A percentile compares a stretch with the other conserved stretches of the same genome.
Evolutionary conservation across 306 rosid species (phyloP).

Genomic region (Trifolium dubium): DNA sequence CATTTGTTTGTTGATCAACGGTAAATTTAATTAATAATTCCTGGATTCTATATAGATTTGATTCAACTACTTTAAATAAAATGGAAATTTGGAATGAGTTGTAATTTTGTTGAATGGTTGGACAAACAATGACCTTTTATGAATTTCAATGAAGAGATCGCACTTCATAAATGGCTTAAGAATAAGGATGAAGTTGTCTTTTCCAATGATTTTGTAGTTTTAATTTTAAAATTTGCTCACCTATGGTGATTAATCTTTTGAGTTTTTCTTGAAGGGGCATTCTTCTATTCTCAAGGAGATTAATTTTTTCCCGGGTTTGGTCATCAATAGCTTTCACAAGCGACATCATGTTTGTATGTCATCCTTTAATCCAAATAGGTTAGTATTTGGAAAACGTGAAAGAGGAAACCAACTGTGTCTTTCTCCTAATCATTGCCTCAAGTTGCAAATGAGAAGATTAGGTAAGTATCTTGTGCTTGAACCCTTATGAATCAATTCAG

Average conservation of each 20-base stretch:
- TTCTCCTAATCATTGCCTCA: slow-evolving; percentile 39
- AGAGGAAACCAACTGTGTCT: slow-evolving; percentile 31
- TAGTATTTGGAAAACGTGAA: slow-evolving; percentile 43
- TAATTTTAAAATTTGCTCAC: not conserved
- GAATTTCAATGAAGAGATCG: not conserved
- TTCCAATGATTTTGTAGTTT: not conserved
- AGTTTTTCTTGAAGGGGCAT: slow-evolving; percentile 50
- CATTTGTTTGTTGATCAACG: not conserved
- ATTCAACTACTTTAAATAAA: slow-evolving; percentile 9
- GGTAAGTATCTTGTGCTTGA: slow-evolving; percentile 53
- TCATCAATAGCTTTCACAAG: slow-evolving; percentile 45
- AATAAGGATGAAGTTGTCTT: slow-evolving; percentile 9
- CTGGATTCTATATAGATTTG: not conserved
- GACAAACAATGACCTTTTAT: not conserved
- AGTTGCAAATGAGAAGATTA: slow-evolving; percentile 47
- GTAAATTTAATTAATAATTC: slow-evolving; percentile 3
- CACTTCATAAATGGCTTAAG: slow-evolving; percentile 5
- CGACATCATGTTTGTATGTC: slow-evolving; percentile 42
- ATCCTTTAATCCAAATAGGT: slow-evolving; percentile 35
- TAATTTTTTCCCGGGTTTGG: slow-evolving; percentile 44
- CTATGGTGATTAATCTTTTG: slow-evolving; percentile 37
- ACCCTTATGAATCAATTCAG: slow-evolving; percentile 14
- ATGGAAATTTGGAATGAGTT: slow-evolving; percentile 20
- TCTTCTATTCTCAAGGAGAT: slow-evolving; percentile 48
- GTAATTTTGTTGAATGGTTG: not conserved